Evolutionary conservation across 345 rosid genomes (phyloP).

Genomic region (Zanthoxylum bungeanum): DNA sequence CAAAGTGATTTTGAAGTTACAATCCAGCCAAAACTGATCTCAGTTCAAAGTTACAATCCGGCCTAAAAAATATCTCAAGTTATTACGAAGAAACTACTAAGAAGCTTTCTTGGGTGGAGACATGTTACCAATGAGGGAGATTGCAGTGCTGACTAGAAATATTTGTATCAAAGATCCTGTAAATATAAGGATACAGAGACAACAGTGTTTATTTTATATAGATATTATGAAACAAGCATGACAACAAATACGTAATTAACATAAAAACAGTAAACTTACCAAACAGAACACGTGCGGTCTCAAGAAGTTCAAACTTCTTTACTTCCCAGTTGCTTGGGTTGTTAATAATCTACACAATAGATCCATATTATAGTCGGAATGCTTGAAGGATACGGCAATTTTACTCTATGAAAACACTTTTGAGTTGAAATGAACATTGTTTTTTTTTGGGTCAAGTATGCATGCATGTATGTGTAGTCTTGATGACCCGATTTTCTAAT

Average conservation of each 20-base stretch:
- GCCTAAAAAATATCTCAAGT: background rate
- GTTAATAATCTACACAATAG: constrained; percentile 19
- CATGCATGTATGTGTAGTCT: background rate
- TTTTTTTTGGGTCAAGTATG: background rate
- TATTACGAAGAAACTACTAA: constrained; percentile 16
- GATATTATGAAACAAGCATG: background rate
- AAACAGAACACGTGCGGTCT: constrained; percentile 17
- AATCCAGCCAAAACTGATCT: background rate
- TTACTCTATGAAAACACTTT: background rate
- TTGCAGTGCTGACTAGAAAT: constrained; percentile 4
- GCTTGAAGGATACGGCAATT: background rate
- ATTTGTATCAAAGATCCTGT: constrained; percentile 8
- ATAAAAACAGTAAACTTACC: constrained; percentile 26
- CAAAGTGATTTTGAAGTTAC: constrained; percentile 3
- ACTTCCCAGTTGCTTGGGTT: constrained; percentile 21
- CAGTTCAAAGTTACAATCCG: background rate
- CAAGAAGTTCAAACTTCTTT: constrained; percentile 31
- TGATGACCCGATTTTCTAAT: background rate
- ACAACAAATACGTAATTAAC: background rate
- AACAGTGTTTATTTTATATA: background rate
- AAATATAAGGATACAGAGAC: background rate
- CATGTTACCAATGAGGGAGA: constrained; percentile 57
- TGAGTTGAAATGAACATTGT: background rate
- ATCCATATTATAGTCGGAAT: background rate
- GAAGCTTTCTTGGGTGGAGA: constrained; percentile 73